These are phyloP conservation scores for Protomyces inouyei DNA, from an alignment of 1,139 yeast genomes.

Conservation along the genomic window DNA sequence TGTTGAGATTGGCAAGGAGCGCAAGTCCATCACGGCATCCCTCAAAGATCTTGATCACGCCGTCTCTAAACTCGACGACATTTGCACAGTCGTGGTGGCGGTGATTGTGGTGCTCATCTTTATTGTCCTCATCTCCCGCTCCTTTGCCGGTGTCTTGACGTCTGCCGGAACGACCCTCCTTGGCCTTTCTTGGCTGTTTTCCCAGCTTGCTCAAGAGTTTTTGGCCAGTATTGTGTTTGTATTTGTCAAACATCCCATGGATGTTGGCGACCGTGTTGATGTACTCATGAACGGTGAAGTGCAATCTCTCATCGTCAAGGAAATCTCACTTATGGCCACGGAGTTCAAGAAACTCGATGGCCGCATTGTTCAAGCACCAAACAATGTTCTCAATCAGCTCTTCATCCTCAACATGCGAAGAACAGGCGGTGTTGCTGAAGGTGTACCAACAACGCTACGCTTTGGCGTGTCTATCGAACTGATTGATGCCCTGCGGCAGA, in stretches of 20 bases:
- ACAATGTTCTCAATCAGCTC: slow-evolving; percentile 41
- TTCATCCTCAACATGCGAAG: slow-evolving; percentile 44
- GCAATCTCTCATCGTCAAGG: slow-evolving; percentile 35
- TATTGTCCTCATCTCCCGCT: slow-evolving; percentile 45
- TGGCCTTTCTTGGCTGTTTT: slow-evolving; percentile 44
- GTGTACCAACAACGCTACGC: slow-evolving; percentile 31
- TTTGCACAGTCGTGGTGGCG: slow-evolving; percentile 40
- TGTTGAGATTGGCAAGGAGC: slow-evolving; percentile 41
- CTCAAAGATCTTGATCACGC: slow-evolving; percentile 45
- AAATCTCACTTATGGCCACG: slow-evolving; percentile 42
- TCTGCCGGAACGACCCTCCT: slow-evolving; percentile 44
- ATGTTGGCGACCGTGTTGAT: slow-evolving; percentile 44
- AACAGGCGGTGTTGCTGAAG: slow-evolving; percentile 40
- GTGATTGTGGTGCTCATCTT: slow-evolving; percentile 41
- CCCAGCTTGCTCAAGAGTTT: slow-evolving; percentile 43
- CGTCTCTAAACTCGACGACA: slow-evolving; percentile 43
- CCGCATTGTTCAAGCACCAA: slow-evolving; percentile 41
- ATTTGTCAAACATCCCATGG: slow-evolving; percentile 46
- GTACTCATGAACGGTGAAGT: slow-evolving; percentile 36
- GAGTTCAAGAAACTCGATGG: slow-evolving; percentile 40
- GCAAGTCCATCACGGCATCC: slow-evolving; percentile 41
- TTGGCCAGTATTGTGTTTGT: slow-evolving; percentile 43
- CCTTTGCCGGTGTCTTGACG: slow-evolving; percentile 43
- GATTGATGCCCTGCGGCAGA: slow-evolving; percentile 38
- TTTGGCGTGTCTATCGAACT: slow-evolving; percentile 42